phyloP scores from a whole-genome alignment of 495 filamentous ascomycete species.

The Aspergillus baeticus region DNA sequence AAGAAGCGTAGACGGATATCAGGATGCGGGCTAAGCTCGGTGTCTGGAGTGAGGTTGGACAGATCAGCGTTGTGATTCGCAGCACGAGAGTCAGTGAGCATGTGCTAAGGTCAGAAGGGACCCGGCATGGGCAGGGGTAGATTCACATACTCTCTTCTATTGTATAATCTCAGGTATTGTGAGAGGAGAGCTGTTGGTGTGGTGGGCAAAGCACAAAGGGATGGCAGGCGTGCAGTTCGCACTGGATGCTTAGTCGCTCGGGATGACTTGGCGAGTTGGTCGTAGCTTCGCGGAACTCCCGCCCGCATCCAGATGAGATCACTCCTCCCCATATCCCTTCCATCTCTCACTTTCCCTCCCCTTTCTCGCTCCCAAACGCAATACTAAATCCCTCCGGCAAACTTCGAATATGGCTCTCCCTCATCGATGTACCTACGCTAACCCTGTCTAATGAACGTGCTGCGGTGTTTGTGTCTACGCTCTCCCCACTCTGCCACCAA shows the following conservation, averaged over 20 bases:
- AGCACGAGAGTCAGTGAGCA: neutral
- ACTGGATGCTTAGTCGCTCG: constrained; percentile 11
- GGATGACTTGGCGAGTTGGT: constrained; percentile 8
- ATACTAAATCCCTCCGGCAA: neutral
- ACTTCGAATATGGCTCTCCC: constrained; percentile 10
- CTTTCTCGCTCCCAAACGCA: constrained; percentile 5
- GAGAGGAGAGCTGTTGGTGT: neutral
- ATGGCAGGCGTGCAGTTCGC: constrained; percentile 15
- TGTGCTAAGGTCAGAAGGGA: constrained; percentile 6
- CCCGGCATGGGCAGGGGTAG: neutral
- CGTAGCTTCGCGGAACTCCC: constrained; percentile 27
- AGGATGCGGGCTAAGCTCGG: constrained; percentile 4
- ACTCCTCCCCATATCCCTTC: constrained; percentile 10
- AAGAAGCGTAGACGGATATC: constrained; percentile 19
- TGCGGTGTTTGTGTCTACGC: constrained; percentile 9
- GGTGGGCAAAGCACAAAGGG: constrained; percentile 5
- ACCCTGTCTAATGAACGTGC: constrained; percentile 22
- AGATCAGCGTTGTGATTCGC: constrained; percentile 8
- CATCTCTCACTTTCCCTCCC: constrained; percentile 11
- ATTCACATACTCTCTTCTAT: constrained; percentile 7
- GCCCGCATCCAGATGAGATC: constrained; percentile 19
- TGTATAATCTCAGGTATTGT: constrained; percentile 19
- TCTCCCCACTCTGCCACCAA: constrained; percentile 24
- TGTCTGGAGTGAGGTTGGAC: constrained; percentile 11
- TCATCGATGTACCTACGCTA: constrained; percentile 14